Evolutionary conservation across 768 basidiomycete species (phyloP).

Genomic region (Dioszegia crocea): DNA sequence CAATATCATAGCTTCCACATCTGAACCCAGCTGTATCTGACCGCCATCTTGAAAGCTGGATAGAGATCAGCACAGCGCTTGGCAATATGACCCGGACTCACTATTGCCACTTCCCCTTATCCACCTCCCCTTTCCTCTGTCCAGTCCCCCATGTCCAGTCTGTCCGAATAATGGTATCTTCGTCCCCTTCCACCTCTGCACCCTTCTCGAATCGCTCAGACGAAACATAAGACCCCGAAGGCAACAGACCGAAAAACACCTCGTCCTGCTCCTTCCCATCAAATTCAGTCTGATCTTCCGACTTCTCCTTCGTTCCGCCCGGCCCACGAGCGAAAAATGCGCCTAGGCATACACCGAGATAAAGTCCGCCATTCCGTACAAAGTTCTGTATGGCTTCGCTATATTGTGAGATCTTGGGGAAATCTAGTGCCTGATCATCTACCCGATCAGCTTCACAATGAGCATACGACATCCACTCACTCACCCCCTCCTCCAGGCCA

Average conservation of each 20-base stretch:
- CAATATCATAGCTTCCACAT: not conserved
- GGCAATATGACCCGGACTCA: no score
- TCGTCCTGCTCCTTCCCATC: not conserved
- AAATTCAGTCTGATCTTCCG: no score
- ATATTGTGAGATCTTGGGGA: not conserved
- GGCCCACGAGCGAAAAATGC: not conserved
- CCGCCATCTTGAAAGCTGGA: conserved; percentile 3
- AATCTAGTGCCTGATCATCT: not conserved
- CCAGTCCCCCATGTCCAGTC: not conserved
- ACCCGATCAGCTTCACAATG: not conserved
- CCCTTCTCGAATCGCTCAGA: not conserved
- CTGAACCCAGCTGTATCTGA: not conserved
- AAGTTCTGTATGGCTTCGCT: not conserved
- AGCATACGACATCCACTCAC: not conserved
- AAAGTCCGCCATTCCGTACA: not conserved
- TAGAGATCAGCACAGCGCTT: no score
- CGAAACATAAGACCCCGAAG: not conserved
- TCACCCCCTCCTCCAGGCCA: conserved; percentile 1
- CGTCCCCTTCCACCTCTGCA: not conserved
- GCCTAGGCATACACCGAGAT: not conserved
- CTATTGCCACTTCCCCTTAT: not conserved
- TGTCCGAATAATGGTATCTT: conserved; percentile 1
- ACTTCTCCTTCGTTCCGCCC: no score
- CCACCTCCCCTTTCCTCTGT: not conserved
- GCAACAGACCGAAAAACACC: not conserved